phyloP scores from a whole-genome alignment of 2,329 filamentous ascomycete species.

The Trichophyton equinum region DNA sequence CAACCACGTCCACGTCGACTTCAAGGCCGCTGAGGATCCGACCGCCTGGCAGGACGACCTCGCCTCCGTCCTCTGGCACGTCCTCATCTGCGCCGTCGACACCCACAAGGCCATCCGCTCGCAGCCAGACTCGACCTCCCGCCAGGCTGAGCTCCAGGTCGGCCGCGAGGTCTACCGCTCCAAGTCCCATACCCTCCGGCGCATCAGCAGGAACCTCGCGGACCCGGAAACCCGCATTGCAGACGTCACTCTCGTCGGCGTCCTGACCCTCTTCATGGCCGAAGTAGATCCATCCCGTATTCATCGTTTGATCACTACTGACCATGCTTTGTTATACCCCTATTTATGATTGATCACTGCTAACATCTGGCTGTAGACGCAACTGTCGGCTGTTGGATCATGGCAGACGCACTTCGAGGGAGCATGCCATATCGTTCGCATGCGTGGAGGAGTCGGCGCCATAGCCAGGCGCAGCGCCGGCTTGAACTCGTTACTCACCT shows the following conservation, averaged over 20 bases:
- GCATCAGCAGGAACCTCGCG: slow-evolving; percentile 6
- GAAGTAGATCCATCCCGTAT: slow-evolving; percentile 6
- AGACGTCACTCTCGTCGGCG: slow-evolving; percentile 11
- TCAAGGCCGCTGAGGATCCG: slow-evolving; percentile 7
- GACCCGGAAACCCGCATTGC: slow-evolving; percentile 9
- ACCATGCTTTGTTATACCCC: too few relatives aligned
- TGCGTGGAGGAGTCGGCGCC: slow-evolving; percentile 13
- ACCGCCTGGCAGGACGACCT: slow-evolving; percentile 12
- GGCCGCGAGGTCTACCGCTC: slow-evolving; percentile 11
- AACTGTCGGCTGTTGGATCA: slow-evolving; percentile 10
- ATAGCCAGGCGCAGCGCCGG: slow-evolving; percentile 7
- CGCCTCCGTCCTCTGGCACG: slow-evolving; percentile 9
- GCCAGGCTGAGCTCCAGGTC: slow-evolving; percentile 2
- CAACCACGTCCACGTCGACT: slow-evolving; percentile 7
- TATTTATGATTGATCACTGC: neutral
- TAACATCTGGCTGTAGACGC: slow-evolving; percentile 6
- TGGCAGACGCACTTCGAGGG: slow-evolving; percentile 16
- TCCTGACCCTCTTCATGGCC: slow-evolving; percentile 11
- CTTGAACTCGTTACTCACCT: slow-evolving; percentile 7
- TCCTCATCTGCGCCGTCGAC: slow-evolving; percentile 11
- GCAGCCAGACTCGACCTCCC: neutral
- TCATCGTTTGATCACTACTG: neutral
- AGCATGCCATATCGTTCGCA: slow-evolving; percentile 13
- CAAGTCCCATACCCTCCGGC: slow-evolving; percentile 8
- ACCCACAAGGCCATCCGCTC: slow-evolving; percentile 12